A percentile compares a stretch with the other conserved stretches of the same genome.
Evolutionary conservation across 2,329 filamentous ascomycete species (phyloP).

Genomic region (Xylaria digitata): DNA sequence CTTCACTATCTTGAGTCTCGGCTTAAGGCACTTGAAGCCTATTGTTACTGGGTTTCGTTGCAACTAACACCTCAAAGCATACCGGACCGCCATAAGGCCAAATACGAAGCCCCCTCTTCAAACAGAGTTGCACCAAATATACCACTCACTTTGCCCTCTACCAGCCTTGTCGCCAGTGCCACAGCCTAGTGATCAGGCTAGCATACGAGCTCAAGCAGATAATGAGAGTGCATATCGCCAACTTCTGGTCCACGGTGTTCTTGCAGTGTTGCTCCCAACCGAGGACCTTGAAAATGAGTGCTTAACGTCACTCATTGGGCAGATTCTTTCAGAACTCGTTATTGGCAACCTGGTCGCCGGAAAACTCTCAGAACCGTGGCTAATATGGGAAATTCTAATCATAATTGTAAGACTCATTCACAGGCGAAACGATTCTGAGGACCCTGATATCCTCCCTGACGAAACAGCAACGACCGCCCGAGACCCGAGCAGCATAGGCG

Average conservation of each 20-base stretch:
- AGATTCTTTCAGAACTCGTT: slow-evolving; percentile 91
- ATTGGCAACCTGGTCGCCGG: slow-evolving; percentile 83
- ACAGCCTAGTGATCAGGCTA: slow-evolving; percentile 60
- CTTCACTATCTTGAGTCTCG: slow-evolving; percentile 24
- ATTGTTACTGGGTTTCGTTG: not conserved
- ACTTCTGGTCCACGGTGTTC: slow-evolving; percentile 82
- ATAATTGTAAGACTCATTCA: slow-evolving; percentile 68
- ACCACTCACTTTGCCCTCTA: slow-evolving; percentile 85
- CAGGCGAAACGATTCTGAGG: slow-evolving; percentile 43
- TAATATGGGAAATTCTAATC: slow-evolving; percentile 85
- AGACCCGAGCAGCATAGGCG: slow-evolving; percentile 21
- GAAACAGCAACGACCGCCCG: slow-evolving; percentile 18
- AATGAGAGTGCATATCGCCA: slow-evolving; percentile 89
- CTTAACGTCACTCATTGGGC: slow-evolving; percentile 82
- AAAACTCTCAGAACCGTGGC: slow-evolving; percentile 86
- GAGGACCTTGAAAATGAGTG: slow-evolving; percentile 92
- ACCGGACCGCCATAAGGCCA: slow-evolving; percentile 73
- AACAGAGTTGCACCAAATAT: slow-evolving; percentile 74
- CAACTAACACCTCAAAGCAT: slow-evolving; percentile 64
- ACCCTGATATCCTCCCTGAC: slow-evolving; percentile 26
- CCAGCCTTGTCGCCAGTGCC: slow-evolving; percentile 84
- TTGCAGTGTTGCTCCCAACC: slow-evolving; percentile 87
- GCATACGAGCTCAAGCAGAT: slow-evolving; percentile 70
- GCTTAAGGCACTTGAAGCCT: not conserved
- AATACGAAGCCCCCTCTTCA: slow-evolving; percentile 69